Conservation (phyloP, 805 yeast species). For the Ogataea degrootiae region DNA sequence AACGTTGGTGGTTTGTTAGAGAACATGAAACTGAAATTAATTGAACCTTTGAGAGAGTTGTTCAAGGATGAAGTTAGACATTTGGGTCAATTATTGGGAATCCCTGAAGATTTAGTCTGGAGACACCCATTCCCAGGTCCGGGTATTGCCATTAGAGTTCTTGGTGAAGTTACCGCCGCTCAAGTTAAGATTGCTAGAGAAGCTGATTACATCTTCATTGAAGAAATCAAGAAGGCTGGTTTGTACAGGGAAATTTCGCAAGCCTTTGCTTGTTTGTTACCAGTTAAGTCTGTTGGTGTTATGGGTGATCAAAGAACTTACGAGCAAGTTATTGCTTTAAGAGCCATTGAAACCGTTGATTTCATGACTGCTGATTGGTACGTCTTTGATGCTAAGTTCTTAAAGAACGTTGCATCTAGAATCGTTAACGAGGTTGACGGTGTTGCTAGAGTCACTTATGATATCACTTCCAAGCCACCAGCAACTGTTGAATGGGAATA, state of each 20-base stretch:
- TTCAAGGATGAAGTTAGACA: slow-evolving; percentile 99
- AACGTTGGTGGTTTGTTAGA: slow-evolving; percentile 98
- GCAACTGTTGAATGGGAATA: slow-evolving; percentile 98
- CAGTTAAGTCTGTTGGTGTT: slow-evolving; percentile 98
- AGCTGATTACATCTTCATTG: slow-evolving; percentile 94
- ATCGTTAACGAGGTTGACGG: slow-evolving; percentile 98
- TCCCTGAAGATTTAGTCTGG: slow-evolving; percentile 97
- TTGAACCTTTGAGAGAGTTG: slow-evolving; percentile 97
- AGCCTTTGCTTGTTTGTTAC: slow-evolving; percentile 95
- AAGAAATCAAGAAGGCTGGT: slow-evolving; percentile 92
- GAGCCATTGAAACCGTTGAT: slow-evolving; percentile 97
- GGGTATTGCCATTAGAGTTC: slow-evolving; percentile 96
- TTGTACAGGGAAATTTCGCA: slow-evolving; percentile 90
- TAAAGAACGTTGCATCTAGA: slow-evolving; percentile 90
- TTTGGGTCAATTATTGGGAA: slow-evolving; percentile 90
- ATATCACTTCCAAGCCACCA: slow-evolving; percentile 98
- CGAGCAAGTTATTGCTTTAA: slow-evolving; percentile 97
- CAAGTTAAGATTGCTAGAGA: slow-evolving; percentile 97
- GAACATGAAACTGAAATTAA: slow-evolving; percentile 95
- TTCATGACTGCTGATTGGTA: slow-evolving; percentile 99
- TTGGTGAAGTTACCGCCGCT: slow-evolving; percentile 91
- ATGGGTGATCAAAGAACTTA: slow-evolving; percentile 99
- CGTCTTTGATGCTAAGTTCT: slow-evolving; percentile 85
- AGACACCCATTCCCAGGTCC: slow-evolving; percentile 99
- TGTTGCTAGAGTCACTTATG: slow-evolving; percentile 98